Evolutionary conservation across 2,329 filamentous ascomycete species (phyloP).

Genomic region (Dendrostoma leiphaemia): DNA sequence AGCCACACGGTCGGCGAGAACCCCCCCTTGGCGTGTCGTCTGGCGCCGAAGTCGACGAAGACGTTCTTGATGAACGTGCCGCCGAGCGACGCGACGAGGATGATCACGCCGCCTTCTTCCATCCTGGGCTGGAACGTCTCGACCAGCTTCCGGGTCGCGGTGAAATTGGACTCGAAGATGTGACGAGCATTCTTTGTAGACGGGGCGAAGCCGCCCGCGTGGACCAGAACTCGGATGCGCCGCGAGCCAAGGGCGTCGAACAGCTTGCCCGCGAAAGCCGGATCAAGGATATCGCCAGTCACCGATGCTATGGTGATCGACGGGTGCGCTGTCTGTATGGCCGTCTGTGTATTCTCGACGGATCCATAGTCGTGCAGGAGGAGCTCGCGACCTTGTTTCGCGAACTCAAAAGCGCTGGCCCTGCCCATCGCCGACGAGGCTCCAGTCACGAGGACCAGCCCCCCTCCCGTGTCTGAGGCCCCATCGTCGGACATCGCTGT

Average conservation of each 20-base stretch:
- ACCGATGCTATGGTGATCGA: not conserved
- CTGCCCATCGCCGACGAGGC: not conserved
- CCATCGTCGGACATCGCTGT: not conserved
- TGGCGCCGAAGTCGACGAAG: conserved; percentile 5
- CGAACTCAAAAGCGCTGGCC: conserved; percentile 7
- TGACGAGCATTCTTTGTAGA: conserved; percentile 1
- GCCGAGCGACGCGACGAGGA: not conserved
- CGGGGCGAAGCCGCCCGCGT: conserved; percentile 1
- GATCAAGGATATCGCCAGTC: conserved; percentile 4
- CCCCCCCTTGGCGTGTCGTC: not conserved
- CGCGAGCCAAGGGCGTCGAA: conserved; percentile 3
- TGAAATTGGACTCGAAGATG: conserved; percentile 12
- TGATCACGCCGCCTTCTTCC: conserved; percentile 2
- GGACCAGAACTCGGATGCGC: conserved; percentile 5
- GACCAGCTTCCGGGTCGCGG: not conserved
- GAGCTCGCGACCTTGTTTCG: conserved; percentile 6
- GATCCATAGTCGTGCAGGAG: conserved; percentile 6
- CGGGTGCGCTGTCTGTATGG: not conserved
- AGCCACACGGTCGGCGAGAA: conserved; percentile 10
- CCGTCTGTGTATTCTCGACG: not conserved
- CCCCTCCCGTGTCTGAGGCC: not conserved
- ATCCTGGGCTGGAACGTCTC: not conserved
- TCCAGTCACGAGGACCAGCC: conserved; percentile 4
- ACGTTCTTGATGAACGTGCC: conserved; percentile 5
- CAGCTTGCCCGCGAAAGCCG: not conserved